Base-by-base conservation (phyloP, 345 rosid genomes). In the Syzygium aqueum region DNA sequence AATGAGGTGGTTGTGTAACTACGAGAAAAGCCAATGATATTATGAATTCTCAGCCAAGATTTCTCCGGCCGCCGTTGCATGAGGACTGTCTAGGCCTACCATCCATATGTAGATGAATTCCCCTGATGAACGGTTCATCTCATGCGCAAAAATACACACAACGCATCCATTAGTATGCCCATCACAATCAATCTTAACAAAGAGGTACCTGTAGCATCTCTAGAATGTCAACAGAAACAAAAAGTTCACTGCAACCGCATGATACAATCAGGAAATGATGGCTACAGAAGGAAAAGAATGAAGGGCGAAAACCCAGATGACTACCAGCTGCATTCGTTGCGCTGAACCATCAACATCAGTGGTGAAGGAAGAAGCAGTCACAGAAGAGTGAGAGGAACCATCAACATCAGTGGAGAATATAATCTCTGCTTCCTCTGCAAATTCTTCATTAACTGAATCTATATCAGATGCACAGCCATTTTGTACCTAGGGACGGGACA, bases 341-440 rank as follows among this genome's bases (percentile, higher is more conserved):
- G 91, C 91, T 52, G 93, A 89, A 51, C 91, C 90, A 27, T 88
- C 91, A 87, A 93, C 96, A 73, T 95, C 96, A 16, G 94, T 92
- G 77, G 92, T 90, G 83, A 96, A 93, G n/a, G 61, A 2, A 61
- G 82, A 73, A 37, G 82, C 82, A 19, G 82, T 37, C 82, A 12
- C 82, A 73, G 80, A 73, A 73, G 82, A 73, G 49, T 73, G 82
- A 40, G 94, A 94, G 88, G 98, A 94, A 85, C 91, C 89, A 88
- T 95, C 97, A 87, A 94, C 98, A 77, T 95, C 97, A 19, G 95
- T 93, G 84, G 93, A 91, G 84, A 96, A 93, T 46, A 94, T 89
- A 91, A 89, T 73, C 90, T 95, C 99, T 56, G 97, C 95, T 92
- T 97, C 98, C 86, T 95, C 97, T 61, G 95, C 92, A 88, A 93